Base-by-base conservation (phyloP, 495 filamentous ascomycete species). In the Hypomontagnella submonticulosa region DNA sequence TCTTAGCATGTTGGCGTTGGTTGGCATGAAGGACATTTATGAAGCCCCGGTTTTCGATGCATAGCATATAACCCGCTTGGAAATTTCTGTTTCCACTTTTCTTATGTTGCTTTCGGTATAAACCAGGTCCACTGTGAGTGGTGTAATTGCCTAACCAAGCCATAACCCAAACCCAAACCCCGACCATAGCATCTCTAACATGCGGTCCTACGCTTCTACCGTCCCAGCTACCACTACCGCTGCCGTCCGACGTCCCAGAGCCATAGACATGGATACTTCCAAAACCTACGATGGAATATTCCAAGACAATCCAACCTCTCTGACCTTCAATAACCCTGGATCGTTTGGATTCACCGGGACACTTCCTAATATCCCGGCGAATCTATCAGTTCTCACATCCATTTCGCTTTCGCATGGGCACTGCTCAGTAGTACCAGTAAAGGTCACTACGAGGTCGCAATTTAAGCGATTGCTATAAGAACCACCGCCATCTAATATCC, bases 231-330 rank as follows among this genome's bases (percentile, higher is more conserved):
- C 23, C 23, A 27, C 23, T 27, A 27, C 23, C 23, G 23, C 23
- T 3, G 23, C 23, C 23, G 23, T 27, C 23, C 23, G 23, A 27
- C 3, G 66, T 61, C 66, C 66, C 66, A 64, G 66, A 51, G 38
- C 66, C 66, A 69, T 47, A 69, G 66, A 32, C 60, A 63, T 42
- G 66, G 66, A 64, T 64, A 63, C 60, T 69, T 63, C 66, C 30
- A 69, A 64, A 61, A 43, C 10, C 46, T 56, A 57, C 66, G 59
- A 64, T 69, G 37, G 66, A 69, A 69, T 47, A 69, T 69, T 69
- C 66, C 60, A 69, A 69, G 46, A 56, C 52, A 19, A 18, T 10
- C n/a, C n/a, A 37, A 51, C 50, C 50, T 38, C 33, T 43, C 49
- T 59, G 49, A 50, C 51, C 63, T 56, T 60, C 18, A 36, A 43